Base-by-base conservation (phyloP, 768 basidiomycete genomes). In the Fomitopsis serialis region DNA sequence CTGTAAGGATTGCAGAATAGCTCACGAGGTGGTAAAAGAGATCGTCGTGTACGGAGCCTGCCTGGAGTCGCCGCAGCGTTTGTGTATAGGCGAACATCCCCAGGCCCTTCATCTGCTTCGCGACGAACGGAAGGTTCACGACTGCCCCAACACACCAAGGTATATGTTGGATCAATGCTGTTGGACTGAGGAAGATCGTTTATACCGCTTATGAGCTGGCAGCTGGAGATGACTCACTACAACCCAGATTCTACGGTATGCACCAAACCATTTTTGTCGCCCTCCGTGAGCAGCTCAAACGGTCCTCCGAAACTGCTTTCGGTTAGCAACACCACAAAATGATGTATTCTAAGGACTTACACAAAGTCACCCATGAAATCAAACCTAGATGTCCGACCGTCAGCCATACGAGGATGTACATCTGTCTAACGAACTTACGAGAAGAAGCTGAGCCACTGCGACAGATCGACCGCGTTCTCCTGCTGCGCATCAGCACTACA, bases 21-120 rank as follows among this genome's bases (percentile, higher is more conserved):
- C 17, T 48, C 50, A 78, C 78, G 55, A 79, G 62, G 54, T 79
- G 71, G 58, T 78, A 72, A 62, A 75, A 78, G 61, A 76, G 55
- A 43, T 68, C 66, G 48, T 62, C 61, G 23, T 42, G 52, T 12
- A 44, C 36, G 6, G 55, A 54, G 21, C 64, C 66, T 15, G 48
- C 37, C 29, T 57, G 57, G 42, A 58, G 53, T 21, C 65, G 58
- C 44, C 54, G 44, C 10, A 36, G 37, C n/a, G 54, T 47, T n/a
- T 58, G 58, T 10, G 53, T 21, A 40, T 51, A 50, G 22, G 57
- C 58, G 27, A 59, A 55, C 22, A 15, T 48, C 37, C 63, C 57
- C 45, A 63, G 45, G 35, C 55, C 51, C 34, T 50, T 56, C 54
- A 61, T 51, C 32, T 61, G 48, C n/a, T 49, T 29, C 3, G 55